Base-by-base conservation (phyloP, 345 rosid species). In the Toxicodendron radicans region DNA sequence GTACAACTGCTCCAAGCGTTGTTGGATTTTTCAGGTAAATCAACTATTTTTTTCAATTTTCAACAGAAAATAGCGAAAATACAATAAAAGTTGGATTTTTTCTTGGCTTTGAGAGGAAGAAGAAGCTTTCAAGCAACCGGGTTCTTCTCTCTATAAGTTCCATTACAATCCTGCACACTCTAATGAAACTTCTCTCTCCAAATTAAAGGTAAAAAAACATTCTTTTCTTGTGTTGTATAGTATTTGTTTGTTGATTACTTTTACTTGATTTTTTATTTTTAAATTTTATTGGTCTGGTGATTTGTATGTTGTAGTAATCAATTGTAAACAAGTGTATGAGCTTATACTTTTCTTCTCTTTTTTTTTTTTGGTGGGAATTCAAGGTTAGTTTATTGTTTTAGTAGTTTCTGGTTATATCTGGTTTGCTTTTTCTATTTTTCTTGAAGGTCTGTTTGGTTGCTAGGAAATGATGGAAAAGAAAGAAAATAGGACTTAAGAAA, bases 81-180 rank as follows among this genome's bases (percentile, higher is more conserved):
- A 57, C 53, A 18, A 24, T 1, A 3, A 56, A 70, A 38, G 8
- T 9, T 49, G 5, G 12, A 11, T 17, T 33, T 16, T 77, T 66
- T 33, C 62, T 52, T 84, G 84, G 81, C 63, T 27, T 73, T 8
- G 62, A 30, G 30, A 64, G 61, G 81, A 75, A 74, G 82, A 35
- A 76, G 76, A 82, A 58, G 20, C 86, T 65, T 82, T 41, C 59
- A 84, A 86, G 87, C 85, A 73, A 80, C 74, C 33, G 53, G 43
- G 43, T 46, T 45, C 52, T 57, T 56, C 7, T 70, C 78, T 27
- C 60, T 7, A 52, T 10, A 73, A 16, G 35, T 53, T 49, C 13
- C 21, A 23, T 43, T 8, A 1, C 66, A 59, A 46, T 61, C 58
- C 46, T 59, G 7, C 32, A 10, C 20, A 59, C 66, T 71, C 32